Conservation (phyloP, 306 rosid genomes). For the Pueraria montana region DNA sequence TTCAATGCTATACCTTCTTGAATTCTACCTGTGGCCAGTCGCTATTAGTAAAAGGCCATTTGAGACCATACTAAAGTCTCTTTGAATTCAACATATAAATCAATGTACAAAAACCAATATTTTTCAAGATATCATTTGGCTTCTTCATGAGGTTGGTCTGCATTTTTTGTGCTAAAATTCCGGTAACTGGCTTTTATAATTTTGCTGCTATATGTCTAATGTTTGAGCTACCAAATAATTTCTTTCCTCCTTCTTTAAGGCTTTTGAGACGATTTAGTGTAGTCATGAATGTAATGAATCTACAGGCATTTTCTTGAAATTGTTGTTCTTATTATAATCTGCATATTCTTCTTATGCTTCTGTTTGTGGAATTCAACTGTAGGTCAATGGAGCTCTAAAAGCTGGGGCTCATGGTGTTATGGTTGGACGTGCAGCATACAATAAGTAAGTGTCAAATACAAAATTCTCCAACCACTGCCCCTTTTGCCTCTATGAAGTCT, state of each 20-base stretch:
- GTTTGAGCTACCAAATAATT: constrained; percentile 36
- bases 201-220: constrained; percentile 7
- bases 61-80: constrained; percentile 2
- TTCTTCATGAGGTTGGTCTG: constrained; percentile 17
- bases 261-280: constrained; percentile 20
- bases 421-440: constrained; percentile 96
- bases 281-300: constrained; percentile 3
- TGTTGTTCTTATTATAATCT: neutral
- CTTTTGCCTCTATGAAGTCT: constrained; percentile 8
- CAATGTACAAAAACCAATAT: constrained; percentile 5
- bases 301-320: constrained; percentile 25
- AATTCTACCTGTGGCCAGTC: constrained; percentile 11
- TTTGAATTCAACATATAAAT: constrained; percentile 2
- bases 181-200: neutral
- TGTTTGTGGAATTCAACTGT: constrained; percentile 47
- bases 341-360: constrained; percentile 32
- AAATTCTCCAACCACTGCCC: neutral
- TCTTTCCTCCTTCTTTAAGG: neutral
- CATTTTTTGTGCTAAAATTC: neutral
- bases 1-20: constrained; percentile 17
- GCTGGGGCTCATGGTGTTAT: constrained; percentile 98
- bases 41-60: neutral
- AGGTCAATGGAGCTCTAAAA: constrained; percentile 85
- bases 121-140: constrained; percentile 20
- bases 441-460: constrained; percentile 61